Evolutionary conservation across 768 basidiomycete genomes (phyloP).

Genomic region (Asterophora lycoperdoides): DNA sequence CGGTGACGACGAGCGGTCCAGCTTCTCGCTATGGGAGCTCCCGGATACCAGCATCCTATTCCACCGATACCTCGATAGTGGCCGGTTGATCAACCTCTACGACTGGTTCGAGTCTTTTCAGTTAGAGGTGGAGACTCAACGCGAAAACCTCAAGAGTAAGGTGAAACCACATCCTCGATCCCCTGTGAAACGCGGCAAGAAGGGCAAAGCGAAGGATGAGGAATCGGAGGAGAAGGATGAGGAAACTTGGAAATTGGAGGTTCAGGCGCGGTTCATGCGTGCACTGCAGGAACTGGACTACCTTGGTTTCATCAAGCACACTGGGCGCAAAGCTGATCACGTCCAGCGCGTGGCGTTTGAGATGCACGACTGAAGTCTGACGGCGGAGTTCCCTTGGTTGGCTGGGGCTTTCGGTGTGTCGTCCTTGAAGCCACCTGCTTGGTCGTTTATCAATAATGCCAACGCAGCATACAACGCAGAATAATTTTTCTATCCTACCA

Average conservation of each 20-base stretch:
- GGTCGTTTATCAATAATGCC: no score
- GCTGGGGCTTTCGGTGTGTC: no score
- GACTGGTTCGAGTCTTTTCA: conserved; percentile 86
- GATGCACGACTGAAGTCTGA: conserved; percentile 25
- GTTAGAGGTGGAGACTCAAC: conserved; percentile 58
- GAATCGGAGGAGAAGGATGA: conserved; percentile 33
- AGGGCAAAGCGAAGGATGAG: conserved; percentile 20
- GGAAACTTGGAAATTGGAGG: conserved; percentile 48
- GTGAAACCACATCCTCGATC: conserved; percentile 6
- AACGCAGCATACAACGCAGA: no score
- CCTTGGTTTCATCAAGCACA: conserved; percentile 77
- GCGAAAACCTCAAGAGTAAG: conserved; percentile 20
- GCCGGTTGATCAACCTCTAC: conserved; percentile 80
- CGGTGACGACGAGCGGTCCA: conserved; percentile 3
- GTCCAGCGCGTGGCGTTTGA: conserved; percentile 68
- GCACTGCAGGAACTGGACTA: conserved; percentile 80
- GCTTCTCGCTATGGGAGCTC: conserved; percentile 43
- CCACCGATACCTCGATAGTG: conserved; percentile 71
- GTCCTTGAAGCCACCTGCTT: no score
- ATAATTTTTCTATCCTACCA: no score
- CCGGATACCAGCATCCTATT: conserved; percentile 79
- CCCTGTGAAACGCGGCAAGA: conserved; percentile 15
- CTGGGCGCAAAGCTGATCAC: conserved; percentile 74
- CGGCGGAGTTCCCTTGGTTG: no score
- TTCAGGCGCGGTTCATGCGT: conserved; percentile 76